A percentile compares a stretch with the other conserved stretches of the same genome.
phyloP scores from a whole-genome alignment of 31 red algal species.

The Bonnemaisonia californica region DNA sequence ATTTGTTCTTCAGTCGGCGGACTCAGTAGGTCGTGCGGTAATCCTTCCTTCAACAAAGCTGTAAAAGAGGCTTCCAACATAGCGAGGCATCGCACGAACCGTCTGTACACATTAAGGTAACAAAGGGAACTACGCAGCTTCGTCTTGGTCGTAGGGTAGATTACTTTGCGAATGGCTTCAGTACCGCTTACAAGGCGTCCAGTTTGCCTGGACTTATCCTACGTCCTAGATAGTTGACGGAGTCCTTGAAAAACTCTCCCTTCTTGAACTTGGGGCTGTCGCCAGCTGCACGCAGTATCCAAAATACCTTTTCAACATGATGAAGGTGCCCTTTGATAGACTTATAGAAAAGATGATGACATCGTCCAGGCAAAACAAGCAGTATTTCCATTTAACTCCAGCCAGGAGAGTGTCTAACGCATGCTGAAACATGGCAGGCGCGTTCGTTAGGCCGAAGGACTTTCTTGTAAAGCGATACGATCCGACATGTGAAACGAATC shows the following conservation, averaged over 20 bases:
- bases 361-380: no score
- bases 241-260: neutral
- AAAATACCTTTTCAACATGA: neutral
- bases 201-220: neutral
- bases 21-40: neutral
- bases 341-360: no score
- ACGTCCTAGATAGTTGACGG: constrained; percentile 8
- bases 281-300: neutral
- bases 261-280: neutral
- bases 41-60: neutral
- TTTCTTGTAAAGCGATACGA: no score
- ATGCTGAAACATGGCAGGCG: no score
- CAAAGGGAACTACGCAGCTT: no score
- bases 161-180: neutral
- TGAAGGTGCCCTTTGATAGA: neutral
- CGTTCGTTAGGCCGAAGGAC: no score
- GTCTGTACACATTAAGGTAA: constrained; percentile 14
- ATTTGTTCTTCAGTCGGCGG: neutral
- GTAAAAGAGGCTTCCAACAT: constrained; percentile 5
- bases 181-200: neutral
- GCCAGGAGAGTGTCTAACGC: no score
- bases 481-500: no score
- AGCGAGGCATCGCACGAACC: constrained; percentile 11
- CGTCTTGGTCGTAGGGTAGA: neutral
- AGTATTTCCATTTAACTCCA: no score